Base-by-base conservation (phyloP, 257 asterid genomes). In the Buddleja alternifolia region DNA sequence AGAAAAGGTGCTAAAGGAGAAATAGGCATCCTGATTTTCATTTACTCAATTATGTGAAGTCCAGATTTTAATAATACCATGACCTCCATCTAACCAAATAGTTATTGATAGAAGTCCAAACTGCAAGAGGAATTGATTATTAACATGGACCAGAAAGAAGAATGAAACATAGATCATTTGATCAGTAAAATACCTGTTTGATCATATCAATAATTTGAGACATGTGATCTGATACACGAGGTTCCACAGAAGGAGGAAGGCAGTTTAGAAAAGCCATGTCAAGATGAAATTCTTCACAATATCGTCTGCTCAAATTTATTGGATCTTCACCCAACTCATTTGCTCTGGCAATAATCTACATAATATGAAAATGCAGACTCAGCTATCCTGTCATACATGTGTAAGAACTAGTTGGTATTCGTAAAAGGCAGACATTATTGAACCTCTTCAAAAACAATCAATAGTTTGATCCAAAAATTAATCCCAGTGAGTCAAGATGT, bases 221-320 rank as follows among this genome's bases (percentile, higher is more conserved):
- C 71, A 93, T 82, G 81, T 93, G 97, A 71, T 93, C 96, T 36
- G 99, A 93, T 47, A 93, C 99, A 67, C 96, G 92, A 69, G 99
- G 97, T 73, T 93, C 99, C 19, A 85, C 83, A 9, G 91, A 90
- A 77, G 99, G 99, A 76, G 96, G 83, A 73, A 90, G 82, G 75
- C 99, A 93, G 78, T 82, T 80, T 41, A 93, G 86, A 70, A 69
- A 80, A 62, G 81, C 48, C 99, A 93, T 91, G 77, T 93, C 97
- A 51, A 23, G 83, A 86, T 75, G 90, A 80, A 93, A 93, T 77
- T 93, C 99, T 80, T 87, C 88, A 70, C 99, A 93, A 24, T 62
- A 93, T 52, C 95, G 85, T 78, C 83, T 81, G 85, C 99, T 93
- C 76, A 93, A 87, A 60, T 29, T 61, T 62, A 91, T 77, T 12